phyloP scores from a whole-genome alignment of 176 grass and related monocot genomes.

The Phragmites australis region DNA sequence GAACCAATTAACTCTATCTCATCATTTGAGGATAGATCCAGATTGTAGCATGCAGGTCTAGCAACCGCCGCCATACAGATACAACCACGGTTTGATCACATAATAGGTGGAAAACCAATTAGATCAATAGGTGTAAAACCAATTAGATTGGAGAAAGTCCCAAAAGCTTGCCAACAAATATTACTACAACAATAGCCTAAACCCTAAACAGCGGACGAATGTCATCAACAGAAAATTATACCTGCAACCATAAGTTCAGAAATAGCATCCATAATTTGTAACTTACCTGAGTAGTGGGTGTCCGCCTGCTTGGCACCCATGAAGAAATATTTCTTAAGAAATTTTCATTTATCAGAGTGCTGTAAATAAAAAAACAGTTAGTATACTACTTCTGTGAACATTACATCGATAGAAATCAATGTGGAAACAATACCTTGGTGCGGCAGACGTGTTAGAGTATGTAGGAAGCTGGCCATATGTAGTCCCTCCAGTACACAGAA shows the following conservation, averaged over 20 bases:
- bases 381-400: conserved; percentile 23
- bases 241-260: conserved; percentile 17
- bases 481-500: conserved; percentile 87
- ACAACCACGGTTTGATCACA: background rate
- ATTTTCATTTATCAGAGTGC: conserved; percentile 69
- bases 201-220: background rate
- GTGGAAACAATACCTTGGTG: conserved; percentile 56
- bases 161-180: background rate
- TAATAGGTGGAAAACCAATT: background rate
- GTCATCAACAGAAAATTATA: conserved; percentile 21
- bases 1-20: background rate
- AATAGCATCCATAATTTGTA: background rate
- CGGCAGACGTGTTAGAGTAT: conserved; percentile 55
- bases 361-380: conserved; percentile 33
- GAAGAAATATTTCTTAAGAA: conserved; percentile 87
- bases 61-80: background rate
- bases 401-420: conserved; percentile 30
- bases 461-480: conserved; percentile 92
- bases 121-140: conserved; percentile 7
- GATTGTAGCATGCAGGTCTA: background rate
- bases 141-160: conserved; percentile 15
- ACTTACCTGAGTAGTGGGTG: conserved; percentile 65
- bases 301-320: conserved; percentile 73
- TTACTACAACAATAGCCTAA: background rate
- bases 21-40: background rate